Evolutionary conservation across 257 asterid species (phyloP), one percentile per base, ranked within the genome.

Genomic region (Catharanthus roseus): DNA sequence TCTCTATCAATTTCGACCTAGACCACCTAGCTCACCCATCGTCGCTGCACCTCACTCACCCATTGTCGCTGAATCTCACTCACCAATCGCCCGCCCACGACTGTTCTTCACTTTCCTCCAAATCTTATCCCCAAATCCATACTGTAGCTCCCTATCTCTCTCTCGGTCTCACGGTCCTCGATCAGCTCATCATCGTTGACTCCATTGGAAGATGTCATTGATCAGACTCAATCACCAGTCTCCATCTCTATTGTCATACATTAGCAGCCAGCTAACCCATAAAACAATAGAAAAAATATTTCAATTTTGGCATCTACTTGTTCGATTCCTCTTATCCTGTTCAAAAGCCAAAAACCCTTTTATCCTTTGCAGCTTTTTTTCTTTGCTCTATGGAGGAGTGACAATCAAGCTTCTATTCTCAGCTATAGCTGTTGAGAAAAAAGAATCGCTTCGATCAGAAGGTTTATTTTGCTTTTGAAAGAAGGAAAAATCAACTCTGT

Each of bases 361-460:
- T 64, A 21, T 53, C 63, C 71, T 61, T 4, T 65, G 44, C 57
- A 44, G 51, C 19, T 39, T 61, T 19, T 11, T 63, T 26, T 28
- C 18, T 28, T 62, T 16, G 18, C 47, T 62, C 42, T 38, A n/a
- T n/a, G n/a, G n/a, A n/a, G 19, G 33, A 66, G 39, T 41, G 31
- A 57, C 68, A n/a, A 45, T 4, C 70, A 51, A 64, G 60, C 75
- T 51, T 50, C 56, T 54, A 38, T 38, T 63, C 53, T 21, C 42
- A 66, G 67, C 26, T 45, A 66, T 39, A 44, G 5, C 65, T 53
- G 8, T 38, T 6, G 44, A 29, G 44, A 44, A 61, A 1, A 71
- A 77, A 15, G 58, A 45, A 34, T 73, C 71, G 70, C 79, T 69
- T 74, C 55, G 78, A 74, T 74, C 75, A 28, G 74, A 74, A 70